phyloP scores from a whole-genome alignment of 768 basidiomycete genomes.

The Tricholoma sp. region DNA sequence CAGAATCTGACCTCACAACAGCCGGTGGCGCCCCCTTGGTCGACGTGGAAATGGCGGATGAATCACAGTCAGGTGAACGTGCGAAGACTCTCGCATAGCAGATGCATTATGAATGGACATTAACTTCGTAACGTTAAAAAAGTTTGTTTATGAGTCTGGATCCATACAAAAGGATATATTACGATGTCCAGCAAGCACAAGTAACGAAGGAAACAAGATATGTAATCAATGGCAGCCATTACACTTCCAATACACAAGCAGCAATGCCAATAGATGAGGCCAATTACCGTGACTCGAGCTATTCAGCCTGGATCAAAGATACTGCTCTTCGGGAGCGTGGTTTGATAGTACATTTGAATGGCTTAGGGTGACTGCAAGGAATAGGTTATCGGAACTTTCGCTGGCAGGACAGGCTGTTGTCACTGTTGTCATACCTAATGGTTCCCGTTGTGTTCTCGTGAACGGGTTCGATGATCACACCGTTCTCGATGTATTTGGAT shows the following conservation, averaged over 20 bases:
- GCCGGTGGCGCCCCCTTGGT: slow-evolving; percentile 3
- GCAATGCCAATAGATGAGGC: neutral
- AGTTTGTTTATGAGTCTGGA: slow-evolving; percentile 4
- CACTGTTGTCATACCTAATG: slow-evolving; percentile 41
- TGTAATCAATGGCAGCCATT: slow-evolving; percentile 26
- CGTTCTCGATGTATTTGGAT: slow-evolving; percentile 40
- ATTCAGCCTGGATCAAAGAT: slow-evolving; percentile 46
- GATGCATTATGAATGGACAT: neutral
- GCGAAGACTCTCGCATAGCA: slow-evolving; percentile 1
- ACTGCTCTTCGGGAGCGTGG: slow-evolving; percentile 57
- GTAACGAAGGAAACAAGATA: slow-evolving; percentile 28
- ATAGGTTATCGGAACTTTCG: neutral
- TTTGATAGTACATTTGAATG: slow-evolving; percentile 54
- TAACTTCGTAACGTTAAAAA: neutral
- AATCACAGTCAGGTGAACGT: slow-evolving; percentile 1
- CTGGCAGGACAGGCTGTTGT: neutral
- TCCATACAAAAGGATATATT: slow-evolving; percentile 11
- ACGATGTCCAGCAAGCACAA: slow-evolving; percentile 16
- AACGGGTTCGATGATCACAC: slow-evolving; percentile 43
- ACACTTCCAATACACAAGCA: neutral
- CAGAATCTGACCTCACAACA: slow-evolving; percentile 5
- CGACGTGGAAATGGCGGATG: slow-evolving; percentile 18
- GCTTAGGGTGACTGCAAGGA: slow-evolving; percentile 48
- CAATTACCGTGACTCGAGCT: slow-evolving; percentile 15
- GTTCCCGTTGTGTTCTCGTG: slow-evolving; percentile 57